These are phyloP conservation scores for Zoysia matrella DNA, from an alignment of 202 grass and related monocot genomes.

Conservation along the genomic window DNA sequence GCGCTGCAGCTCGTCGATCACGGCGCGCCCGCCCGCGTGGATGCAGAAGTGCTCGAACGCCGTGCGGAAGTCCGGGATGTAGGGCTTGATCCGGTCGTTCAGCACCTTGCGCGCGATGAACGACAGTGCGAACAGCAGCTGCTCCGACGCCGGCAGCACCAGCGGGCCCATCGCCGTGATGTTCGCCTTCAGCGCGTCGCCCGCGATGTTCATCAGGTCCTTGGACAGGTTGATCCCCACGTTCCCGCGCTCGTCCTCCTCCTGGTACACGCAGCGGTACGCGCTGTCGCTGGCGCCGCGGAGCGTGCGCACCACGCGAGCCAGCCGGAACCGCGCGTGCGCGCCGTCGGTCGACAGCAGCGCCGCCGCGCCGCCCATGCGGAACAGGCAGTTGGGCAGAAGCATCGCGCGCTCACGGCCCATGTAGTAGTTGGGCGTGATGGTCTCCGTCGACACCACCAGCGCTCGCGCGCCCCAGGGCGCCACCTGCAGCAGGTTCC, in stretches of 20 bases:
- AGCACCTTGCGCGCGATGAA: constrained; percentile 74
- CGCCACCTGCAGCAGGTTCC: constrained; percentile 70
- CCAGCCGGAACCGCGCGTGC: neutral
- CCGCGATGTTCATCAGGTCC: constrained; percentile 88
- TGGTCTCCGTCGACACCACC: constrained; percentile 75
- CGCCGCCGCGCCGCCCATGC: constrained; percentile 70
- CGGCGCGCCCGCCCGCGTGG: constrained; percentile 80
- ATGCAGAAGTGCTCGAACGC: constrained; percentile 99
- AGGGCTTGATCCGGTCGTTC: constrained; percentile 59
- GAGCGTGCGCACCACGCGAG: constrained; percentile 1
- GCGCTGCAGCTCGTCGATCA: constrained; percentile 88
- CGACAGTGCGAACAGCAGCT: constrained; percentile 77
- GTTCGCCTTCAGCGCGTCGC: constrained; percentile 46
- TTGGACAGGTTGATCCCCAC: constrained; percentile 60
- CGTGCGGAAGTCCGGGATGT: constrained; percentile 82
- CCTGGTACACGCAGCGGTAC: constrained; percentile 87
- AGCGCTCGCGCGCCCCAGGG: constrained; percentile 39
- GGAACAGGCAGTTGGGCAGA: constrained; percentile 72
- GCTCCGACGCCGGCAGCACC: constrained; percentile 84
- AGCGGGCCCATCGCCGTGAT: no score
- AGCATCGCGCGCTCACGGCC: constrained; percentile 73
- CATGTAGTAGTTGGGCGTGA: constrained; percentile 63
- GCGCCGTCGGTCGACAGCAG: constrained; percentile 62
- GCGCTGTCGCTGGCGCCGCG: constrained; percentile 74
- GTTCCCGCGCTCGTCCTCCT: constrained; percentile 75